Evolutionary conservation across 768 basidiomycete species (phyloP).

Genomic region (Candolleomyces efflorescens): DNA sequence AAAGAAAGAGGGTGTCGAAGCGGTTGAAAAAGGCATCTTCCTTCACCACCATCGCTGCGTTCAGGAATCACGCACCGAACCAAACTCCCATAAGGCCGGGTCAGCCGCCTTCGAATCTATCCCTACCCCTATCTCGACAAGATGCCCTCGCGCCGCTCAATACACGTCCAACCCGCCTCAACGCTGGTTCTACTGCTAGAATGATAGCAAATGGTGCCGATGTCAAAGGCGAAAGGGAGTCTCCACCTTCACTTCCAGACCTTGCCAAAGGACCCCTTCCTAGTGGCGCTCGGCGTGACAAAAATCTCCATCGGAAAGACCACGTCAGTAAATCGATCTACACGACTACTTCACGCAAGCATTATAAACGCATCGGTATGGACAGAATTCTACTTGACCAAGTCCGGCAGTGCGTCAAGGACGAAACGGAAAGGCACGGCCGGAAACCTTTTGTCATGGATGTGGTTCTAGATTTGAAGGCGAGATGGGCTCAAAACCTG

Average conservation of each 20-base stretch:
- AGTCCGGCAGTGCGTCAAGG: conserved; percentile 22
- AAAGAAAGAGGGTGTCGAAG: neutral
- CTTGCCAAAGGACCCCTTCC: neutral
- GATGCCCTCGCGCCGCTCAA: neutral
- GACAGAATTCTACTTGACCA: conserved; percentile 19
- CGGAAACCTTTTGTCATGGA: conserved; percentile 41
- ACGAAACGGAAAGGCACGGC: conserved; percentile 23
- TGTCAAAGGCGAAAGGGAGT: neutral
- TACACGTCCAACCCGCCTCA: neutral
- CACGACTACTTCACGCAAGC: neutral
- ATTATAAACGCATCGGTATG: neutral
- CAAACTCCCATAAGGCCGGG: neutral
- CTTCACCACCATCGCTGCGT: neutral
- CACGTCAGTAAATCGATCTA: neutral
- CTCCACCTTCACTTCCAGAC: neutral
- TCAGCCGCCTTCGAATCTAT: conserved; percentile 2
- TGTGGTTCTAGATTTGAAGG: conserved; percentile 39
- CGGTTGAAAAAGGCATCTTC: neutral
- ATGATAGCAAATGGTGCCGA: neutral
- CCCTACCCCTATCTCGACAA: conserved; percentile 8
- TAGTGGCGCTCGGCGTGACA: neutral
- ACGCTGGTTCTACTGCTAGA: conserved; percentile 2
- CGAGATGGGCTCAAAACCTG: conserved; percentile 21
- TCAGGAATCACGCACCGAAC: neutral
- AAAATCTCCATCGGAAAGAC: neutral